A percentile compares a stretch with the other conserved stretches of the same genome.
Evolutionary conservation across 2,329 filamentous ascomycete species (phyloP).

Genomic region (Botrytis medusae): DNA sequence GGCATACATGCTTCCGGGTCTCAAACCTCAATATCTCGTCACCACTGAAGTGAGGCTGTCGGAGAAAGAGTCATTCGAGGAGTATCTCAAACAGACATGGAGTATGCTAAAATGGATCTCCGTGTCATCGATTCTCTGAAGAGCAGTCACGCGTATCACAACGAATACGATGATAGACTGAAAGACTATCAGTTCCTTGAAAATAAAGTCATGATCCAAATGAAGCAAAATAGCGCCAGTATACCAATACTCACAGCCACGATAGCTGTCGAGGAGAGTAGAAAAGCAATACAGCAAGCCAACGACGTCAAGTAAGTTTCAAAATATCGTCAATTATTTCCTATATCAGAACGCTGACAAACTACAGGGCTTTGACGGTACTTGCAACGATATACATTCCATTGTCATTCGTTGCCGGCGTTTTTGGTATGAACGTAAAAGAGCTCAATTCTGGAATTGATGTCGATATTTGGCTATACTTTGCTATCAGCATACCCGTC

Average conservation of each 20-base stretch:
- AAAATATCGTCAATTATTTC: background rate
- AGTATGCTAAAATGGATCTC: background rate
- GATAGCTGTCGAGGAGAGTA: background rate
- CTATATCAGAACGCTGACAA: background rate
- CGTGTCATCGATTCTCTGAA: background rate
- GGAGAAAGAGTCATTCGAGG: background rate
- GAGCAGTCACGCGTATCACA: accelerated
- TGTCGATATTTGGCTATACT: background rate
- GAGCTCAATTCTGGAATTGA: background rate
- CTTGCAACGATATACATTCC: background rate
- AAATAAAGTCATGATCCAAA: background rate
- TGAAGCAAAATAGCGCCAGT: background rate
- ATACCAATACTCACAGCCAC: background rate
- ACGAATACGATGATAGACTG: accelerated
- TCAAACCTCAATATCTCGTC: background rate
- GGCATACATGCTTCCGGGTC: background rate
- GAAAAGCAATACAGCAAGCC: constrained; percentile 8
- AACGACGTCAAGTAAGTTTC: background rate
- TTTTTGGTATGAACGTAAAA: background rate
- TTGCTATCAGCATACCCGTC: background rate
- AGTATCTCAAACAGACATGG: background rate
- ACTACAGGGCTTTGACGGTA: background rate
- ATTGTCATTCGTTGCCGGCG: background rate
- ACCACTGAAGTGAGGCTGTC: background rate
- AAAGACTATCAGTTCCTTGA: background rate